Evolutionary conservation across 2,329 filamentous ascomycete species (phyloP).

Genomic region (Sporothrix sp.): DNA sequence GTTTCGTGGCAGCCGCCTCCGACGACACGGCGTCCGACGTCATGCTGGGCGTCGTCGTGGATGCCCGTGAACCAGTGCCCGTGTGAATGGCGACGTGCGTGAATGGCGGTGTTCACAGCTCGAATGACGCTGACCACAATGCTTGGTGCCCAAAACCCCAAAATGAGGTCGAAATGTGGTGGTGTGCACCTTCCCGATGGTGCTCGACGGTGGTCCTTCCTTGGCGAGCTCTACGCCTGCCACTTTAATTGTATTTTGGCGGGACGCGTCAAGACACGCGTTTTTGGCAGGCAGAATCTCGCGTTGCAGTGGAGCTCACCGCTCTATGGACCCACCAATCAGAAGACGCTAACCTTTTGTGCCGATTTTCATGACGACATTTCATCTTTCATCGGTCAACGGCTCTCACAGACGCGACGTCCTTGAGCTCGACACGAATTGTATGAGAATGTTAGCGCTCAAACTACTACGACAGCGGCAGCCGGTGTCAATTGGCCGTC

Average conservation of each 20-base stretch:
- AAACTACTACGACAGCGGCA: constrained; percentile 19
- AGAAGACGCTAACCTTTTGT: not conserved
- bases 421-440: not conserved
- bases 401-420: not conserved
- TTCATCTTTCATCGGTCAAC: not conserved
- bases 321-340: constrained; percentile 7
- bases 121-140: too few relatives aligned
- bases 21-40: constrained; percentile 16
- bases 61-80: too few relatives aligned
- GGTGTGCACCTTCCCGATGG: not conserved
- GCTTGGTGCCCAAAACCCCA: too few relatives aligned
- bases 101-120: too few relatives aligned
- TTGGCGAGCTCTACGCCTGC: not conserved
- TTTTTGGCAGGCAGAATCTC: constrained; percentile 15
- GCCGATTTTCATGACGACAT: constrained; percentile 12
- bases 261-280: constrained; percentile 16
- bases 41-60: constrained; percentile 17
- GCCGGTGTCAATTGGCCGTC: constrained; percentile 16
- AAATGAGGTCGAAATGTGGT: not conserved
- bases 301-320: constrained; percentile 11
- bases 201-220: not conserved
- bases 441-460: constrained; percentile 19
- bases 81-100: too few relatives aligned
- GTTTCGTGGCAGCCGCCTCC: constrained; percentile 13
- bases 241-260: constrained; percentile 6